phyloP scores from a whole-genome alignment of 2,329 filamentous ascomycete genomes.

The Stagonosporopsis vannaccii region DNA sequence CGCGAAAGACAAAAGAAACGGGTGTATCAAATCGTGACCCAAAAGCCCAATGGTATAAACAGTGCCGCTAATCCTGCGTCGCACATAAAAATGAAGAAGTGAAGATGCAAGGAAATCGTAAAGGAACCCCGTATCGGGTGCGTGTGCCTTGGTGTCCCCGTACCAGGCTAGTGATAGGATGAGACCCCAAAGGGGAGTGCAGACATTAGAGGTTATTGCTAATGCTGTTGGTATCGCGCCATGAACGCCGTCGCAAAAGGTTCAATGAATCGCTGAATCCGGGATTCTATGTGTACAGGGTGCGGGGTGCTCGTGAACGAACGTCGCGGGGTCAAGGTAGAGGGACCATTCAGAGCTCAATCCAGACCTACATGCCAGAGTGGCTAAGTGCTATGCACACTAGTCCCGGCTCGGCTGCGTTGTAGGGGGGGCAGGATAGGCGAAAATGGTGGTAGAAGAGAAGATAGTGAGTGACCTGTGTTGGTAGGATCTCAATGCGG shows the following conservation, averaged over 20 bases:
- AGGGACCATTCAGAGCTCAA: slow-evolving; percentile 23
- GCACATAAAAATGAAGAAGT: slow-evolving; percentile 26
- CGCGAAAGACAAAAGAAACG: slow-evolving; percentile 38
- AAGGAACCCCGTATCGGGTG: slow-evolving; percentile 15
- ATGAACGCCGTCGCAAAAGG: slow-evolving; percentile 44
- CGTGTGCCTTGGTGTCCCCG: slow-evolving; percentile 22
- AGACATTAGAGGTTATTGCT: slow-evolving; percentile 46
- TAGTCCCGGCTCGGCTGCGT: slow-evolving; percentile 21
- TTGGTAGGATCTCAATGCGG: slow-evolving; percentile 37
- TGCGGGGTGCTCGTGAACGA: slow-evolving; percentile 30
- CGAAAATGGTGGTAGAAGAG: slow-evolving; percentile 13
- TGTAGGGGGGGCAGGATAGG: slow-evolving; percentile 18
- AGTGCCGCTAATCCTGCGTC: slow-evolving; percentile 32
- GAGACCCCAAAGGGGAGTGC: slow-evolving; percentile 33
- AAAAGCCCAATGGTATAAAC: slow-evolving; percentile 45
- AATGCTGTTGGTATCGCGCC: slow-evolving; percentile 38
- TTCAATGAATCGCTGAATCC: slow-evolving; percentile 32
- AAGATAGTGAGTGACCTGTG: slow-evolving; percentile 4
- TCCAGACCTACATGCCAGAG: slow-evolving; percentile 27
- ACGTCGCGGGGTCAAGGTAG: slow-evolving; percentile 26
- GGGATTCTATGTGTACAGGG: slow-evolving; percentile 44
- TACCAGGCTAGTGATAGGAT: slow-evolving; percentile 38
- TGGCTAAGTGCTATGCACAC: slow-evolving; percentile 20
- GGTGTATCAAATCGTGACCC: slow-evolving; percentile 32
- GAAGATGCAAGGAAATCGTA: slow-evolving; percentile 28